A percentile compares a stretch with the other conserved stretches of the same genome.
Evolutionary conservation across 2,329 filamentous ascomycete genomes (phyloP).

Genomic region (Trichophyton rubrum): DNA sequence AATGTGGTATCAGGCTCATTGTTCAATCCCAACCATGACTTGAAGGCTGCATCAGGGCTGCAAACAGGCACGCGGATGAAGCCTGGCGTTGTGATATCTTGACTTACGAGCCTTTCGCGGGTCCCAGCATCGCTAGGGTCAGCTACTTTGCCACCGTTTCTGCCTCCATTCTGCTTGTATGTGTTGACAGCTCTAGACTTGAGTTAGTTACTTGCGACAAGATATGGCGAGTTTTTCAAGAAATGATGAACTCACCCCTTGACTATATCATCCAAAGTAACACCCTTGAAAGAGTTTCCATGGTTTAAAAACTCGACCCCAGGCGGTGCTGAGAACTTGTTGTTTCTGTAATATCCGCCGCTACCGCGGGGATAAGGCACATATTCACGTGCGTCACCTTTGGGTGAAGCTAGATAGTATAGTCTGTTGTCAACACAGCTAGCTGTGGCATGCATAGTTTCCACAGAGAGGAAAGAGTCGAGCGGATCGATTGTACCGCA

Average conservation of each 20-base stretch:
- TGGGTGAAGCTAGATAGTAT: conserved; percentile 13
- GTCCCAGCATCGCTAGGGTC: conserved; percentile 18
- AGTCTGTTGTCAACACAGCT: conserved; percentile 6
- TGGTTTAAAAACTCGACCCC: not conserved
- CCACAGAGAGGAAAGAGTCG: not conserved
- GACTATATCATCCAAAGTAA: not conserved
- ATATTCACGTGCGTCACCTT: conserved; percentile 16
- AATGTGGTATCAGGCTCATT: conserved; percentile 10
- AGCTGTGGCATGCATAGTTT: conserved; percentile 2
- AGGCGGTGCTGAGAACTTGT: not conserved
- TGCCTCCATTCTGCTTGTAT: conserved; percentile 19
- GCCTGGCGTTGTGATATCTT: conserved; percentile 26
- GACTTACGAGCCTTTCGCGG: conserved; percentile 16
- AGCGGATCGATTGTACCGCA: conserved; percentile 9
- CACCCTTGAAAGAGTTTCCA: not conserved
- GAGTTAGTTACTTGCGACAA: not conserved
- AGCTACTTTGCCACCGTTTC: conserved; percentile 19
- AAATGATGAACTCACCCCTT: not conserved
- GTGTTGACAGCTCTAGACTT: not conserved
- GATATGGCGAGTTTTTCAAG: not conserved
- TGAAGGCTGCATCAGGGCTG: conserved; percentile 22
- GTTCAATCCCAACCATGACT: conserved; percentile 21
- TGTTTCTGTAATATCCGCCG: not conserved
- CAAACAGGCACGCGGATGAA: conserved; percentile 31
- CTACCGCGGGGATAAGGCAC: not conserved